Conservation (phyloP, 306 rosid genomes). For the Prunus mongolica region DNA sequence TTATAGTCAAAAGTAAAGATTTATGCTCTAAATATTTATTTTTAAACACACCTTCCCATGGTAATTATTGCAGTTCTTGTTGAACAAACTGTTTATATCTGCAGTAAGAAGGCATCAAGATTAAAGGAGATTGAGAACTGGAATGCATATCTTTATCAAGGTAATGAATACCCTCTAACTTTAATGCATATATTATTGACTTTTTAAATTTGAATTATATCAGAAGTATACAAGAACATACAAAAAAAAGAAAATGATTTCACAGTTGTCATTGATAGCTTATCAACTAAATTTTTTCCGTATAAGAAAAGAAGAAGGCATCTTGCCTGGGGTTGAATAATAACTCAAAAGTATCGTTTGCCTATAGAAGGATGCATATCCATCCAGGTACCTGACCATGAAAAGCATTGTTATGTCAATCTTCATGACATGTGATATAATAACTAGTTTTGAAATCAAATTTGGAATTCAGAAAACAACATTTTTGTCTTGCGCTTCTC, state of each 20-base stretch:
- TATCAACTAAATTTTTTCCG: background rate
- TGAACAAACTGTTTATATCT: slow-evolving; percentile 84
- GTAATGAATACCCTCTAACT: background rate
- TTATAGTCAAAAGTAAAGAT: background rate
- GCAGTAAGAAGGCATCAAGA: slow-evolving; percentile 23
- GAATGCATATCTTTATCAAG: background rate
- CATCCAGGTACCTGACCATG: slow-evolving; percentile 68
- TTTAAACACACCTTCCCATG: slow-evolving; percentile 75
- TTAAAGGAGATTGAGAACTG: slow-evolving; percentile 9
- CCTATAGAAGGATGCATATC: slow-evolving; percentile 67
- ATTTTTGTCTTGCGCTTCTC: background rate
- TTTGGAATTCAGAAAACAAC: slow-evolving; percentile 4
- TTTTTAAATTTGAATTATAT: background rate
- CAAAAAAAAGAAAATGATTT: background rate
- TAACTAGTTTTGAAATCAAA: background rate
- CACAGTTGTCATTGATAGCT: background rate
- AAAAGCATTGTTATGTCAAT: slow-evolving; percentile 21
- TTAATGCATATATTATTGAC: background rate
- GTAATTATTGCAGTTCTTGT: slow-evolving; percentile 67
- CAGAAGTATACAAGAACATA: background rate
- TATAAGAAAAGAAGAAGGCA: background rate
- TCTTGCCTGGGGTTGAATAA: slow-evolving; percentile 69
- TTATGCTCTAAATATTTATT: background rate
- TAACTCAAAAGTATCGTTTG: slow-evolving; percentile 72
- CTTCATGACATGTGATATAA: background rate